phyloP scores from a whole-genome alignment of 2,329 filamentous ascomycete genomes.

The Rutstroemia sydowiana region DNA sequence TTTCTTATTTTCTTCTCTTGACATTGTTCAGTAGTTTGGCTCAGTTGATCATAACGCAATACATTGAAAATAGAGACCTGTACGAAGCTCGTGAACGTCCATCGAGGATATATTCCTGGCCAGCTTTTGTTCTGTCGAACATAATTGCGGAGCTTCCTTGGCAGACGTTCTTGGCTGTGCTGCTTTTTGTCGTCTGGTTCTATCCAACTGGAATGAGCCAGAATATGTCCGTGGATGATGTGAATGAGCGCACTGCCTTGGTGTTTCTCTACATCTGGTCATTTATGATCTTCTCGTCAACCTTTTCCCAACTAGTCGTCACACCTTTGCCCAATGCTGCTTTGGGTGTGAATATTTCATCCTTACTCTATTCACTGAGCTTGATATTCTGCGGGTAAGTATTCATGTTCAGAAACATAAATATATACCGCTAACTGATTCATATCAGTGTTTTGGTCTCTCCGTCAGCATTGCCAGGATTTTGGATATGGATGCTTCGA shows the following conservation, averaged over 20 bases:
- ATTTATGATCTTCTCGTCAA: constrained; percentile 75
- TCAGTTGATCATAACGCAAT: constrained; percentile 63
- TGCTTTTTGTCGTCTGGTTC: constrained; percentile 79
- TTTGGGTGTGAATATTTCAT: constrained; percentile 67
- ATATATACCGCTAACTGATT: neutral
- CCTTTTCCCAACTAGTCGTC: constrained; percentile 73
- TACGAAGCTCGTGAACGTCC: constrained; percentile 47
- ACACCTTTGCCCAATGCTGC: constrained; percentile 69
- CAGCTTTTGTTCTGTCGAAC: constrained; percentile 29
- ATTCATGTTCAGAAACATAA: neutral
- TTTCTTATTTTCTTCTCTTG: constrained; percentile 63
- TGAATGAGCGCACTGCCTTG: constrained; percentile 60
- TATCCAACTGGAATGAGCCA: constrained; percentile 72
- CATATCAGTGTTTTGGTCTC: constrained; percentile 62
- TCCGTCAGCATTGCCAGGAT: constrained; percentile 55
- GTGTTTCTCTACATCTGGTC: constrained; percentile 70
- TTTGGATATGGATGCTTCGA: constrained; percentile 84
- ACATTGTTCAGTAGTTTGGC: constrained; percentile 62
- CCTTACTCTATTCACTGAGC: constrained; percentile 64
- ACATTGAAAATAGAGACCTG: constrained; percentile 59
- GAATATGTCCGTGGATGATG: constrained; percentile 49
- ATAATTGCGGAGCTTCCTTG: constrained; percentile 82
- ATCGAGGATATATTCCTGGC: constrained; percentile 32
- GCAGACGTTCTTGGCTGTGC: constrained; percentile 65
- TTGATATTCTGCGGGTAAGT: constrained; percentile 56